These are phyloP conservation scores for Stipa capillata DNA, from an alignment of 176 grass and related monocot species.

Conservation along the genomic window DNA sequence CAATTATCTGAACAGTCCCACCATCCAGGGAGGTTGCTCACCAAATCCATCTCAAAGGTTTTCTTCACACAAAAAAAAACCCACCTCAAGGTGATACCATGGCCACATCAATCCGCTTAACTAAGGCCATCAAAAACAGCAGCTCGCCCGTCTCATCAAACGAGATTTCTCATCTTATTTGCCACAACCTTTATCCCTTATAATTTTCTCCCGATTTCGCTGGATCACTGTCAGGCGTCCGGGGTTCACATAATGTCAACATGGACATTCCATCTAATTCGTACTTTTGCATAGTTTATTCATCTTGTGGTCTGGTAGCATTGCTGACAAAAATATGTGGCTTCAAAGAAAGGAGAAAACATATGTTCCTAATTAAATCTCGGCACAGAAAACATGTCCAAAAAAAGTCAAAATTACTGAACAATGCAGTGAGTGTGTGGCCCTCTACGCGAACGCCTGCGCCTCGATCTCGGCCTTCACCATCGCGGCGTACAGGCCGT, in stretches of 20 bases:
- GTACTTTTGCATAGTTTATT: background rate
- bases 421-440: background rate
- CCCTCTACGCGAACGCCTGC: slow-evolving; percentile 37
- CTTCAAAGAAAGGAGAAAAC: background rate
- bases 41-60: slow-evolving; percentile 22
- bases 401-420: background rate
- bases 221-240: slow-evolving; percentile 10
- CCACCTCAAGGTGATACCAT: slow-evolving; percentile 20
- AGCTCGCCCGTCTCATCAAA: slow-evolving; percentile 21
- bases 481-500: slow-evolving; percentile 48
- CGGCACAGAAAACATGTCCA: background rate
- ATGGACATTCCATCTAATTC: slow-evolving; percentile 29
- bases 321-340: background rate
- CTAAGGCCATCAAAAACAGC: slow-evolving; percentile 17
- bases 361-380: background rate
- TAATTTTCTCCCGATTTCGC: background rate
- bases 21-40: slow-evolving; percentile 27
- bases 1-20: slow-evolving; percentile 23
- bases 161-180: slow-evolving; percentile 16
- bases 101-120: slow-evolving; percentile 26
- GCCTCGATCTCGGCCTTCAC: slow-evolving; percentile 40
- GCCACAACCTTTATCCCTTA: background rate
- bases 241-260: background rate
- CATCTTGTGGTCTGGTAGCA: background rate
- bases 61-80: too few species aligned